Percentiles rank a stretch among this genome's conserved stretches.
Conservation (phyloP, 352 stramenopile genomes). For the Globisporangium spinosum region DNA sequence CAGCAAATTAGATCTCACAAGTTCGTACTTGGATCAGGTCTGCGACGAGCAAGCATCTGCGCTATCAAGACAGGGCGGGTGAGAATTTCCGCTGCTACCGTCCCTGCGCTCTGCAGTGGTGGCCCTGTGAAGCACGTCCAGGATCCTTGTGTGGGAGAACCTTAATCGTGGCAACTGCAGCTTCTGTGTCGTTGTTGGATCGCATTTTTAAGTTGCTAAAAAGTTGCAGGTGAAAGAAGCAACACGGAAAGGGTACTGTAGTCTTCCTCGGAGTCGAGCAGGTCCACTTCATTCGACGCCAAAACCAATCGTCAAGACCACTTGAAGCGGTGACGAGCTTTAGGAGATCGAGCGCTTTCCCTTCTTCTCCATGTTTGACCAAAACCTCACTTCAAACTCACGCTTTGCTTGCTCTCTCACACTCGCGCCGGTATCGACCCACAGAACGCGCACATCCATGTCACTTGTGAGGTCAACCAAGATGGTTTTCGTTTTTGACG, state of each 20-base stretch:
- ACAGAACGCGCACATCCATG: slow-evolving; percentile 24
- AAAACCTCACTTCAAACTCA: slow-evolving; percentile 25
- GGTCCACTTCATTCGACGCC: slow-evolving; percentile 34
- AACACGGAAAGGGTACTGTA: slow-evolving; percentile 36
- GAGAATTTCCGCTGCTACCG: too few relatives aligned
- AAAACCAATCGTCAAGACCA: slow-evolving; percentile 56
- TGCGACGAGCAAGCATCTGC: too few relatives aligned
- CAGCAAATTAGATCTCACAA: too few relatives aligned
- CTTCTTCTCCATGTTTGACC: slow-evolving; percentile 13
- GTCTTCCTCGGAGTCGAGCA: slow-evolving; percentile 38
- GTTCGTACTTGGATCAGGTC: too few relatives aligned
- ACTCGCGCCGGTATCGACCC: slow-evolving; percentile 41
- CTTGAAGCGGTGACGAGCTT: slow-evolving; percentile 42
- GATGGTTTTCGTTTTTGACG: neutral
- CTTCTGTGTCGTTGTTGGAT: slow-evolving; percentile 33
- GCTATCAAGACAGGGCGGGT: too few relatives aligned
- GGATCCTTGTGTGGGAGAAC: slow-evolving; percentile 46
- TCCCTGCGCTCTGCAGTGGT: slow-evolving; percentile 16
- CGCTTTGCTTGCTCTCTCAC: slow-evolving; percentile 29
- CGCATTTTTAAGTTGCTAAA: slow-evolving; percentile 43
- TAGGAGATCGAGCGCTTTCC: slow-evolving; percentile 33
- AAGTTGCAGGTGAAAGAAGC: slow-evolving; percentile 39
- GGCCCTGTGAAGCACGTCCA: slow-evolving; percentile 38
- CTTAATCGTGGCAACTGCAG: slow-evolving; percentile 27
- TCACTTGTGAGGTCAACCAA: too few relatives aligned